A percentile compares a stretch with the other conserved stretches of the same genome.
These are phyloP conservation scores for Fusarium sp. DNA, from an alignment of 2,329 filamentous ascomycete genomes.

Conservation along the genomic window DNA sequence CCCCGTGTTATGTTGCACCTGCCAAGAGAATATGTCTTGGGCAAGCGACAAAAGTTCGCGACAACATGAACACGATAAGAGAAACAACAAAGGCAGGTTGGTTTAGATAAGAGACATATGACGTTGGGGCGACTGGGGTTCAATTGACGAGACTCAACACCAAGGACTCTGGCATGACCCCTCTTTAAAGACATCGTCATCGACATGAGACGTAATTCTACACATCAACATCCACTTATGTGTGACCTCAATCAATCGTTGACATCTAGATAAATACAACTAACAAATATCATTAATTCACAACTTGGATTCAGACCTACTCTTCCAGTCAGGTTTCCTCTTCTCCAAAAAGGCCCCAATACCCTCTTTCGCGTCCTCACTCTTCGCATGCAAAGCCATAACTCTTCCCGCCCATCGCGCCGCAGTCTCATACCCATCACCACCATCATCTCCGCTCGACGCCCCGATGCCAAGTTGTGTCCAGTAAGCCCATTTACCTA, in stretches of 20 bases:
- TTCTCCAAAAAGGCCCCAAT: slow-evolving; percentile 40
- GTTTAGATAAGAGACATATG: not conserved
- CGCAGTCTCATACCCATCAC: slow-evolving; percentile 39
- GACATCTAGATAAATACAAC: not conserved
- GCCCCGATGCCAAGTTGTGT: slow-evolving; percentile 33
- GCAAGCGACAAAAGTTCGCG: slow-evolving; percentile 32
- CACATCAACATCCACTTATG: not conserved
- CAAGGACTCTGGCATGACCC: not conserved
- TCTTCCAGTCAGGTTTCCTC: slow-evolving; percentile 27
- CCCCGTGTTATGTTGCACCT: slow-evolving; percentile 35
- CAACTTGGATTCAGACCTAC: not conserved
- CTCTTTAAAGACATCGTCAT: not conserved
- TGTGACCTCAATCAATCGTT: not conserved
- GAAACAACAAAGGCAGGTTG: not conserved
- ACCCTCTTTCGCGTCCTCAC: slow-evolving; percentile 39
- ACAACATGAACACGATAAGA: slow-evolving; percentile 3
- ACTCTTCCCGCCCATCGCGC: slow-evolving; percentile 38
- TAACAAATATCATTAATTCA: not conserved
- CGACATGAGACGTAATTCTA: not conserved
- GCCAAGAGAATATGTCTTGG: slow-evolving; percentile 29
- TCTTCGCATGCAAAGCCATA: slow-evolving; percentile 43
- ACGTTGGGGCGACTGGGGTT: not conserved
- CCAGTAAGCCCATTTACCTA: slow-evolving; percentile 45
- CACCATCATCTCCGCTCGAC: not conserved
- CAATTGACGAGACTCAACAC: not conserved